phyloP scores from a whole-genome alignment of 371 early-diverging fungal species.

The Circinella umbellata region DNA sequence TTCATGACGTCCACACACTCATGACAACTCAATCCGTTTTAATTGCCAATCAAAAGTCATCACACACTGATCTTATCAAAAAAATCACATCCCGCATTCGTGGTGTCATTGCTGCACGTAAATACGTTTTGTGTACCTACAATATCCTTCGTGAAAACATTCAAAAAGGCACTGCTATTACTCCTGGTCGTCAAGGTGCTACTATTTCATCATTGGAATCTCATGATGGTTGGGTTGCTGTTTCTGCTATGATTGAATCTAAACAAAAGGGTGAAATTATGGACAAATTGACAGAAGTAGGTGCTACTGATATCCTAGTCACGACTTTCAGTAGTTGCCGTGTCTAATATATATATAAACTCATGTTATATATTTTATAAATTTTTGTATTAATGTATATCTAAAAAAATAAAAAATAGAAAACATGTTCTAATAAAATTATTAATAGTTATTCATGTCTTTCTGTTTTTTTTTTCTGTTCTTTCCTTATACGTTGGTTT shows the following conservation, averaged over 20 bases:
- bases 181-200: slow-evolving; percentile 94
- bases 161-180: slow-evolving; percentile 69
- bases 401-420: no score
- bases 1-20: slow-evolving; percentile 85
- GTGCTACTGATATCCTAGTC: slow-evolving; percentile 94
- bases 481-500: no score
- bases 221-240: slow-evolving; percentile 86
- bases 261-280: slow-evolving; percentile 80
- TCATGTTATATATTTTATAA: no score
- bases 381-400: no score
- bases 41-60: slow-evolving; percentile 71
- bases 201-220: slow-evolving; percentile 87
- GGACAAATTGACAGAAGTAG: slow-evolving; percentile 87
- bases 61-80: slow-evolving; percentile 69
- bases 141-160: slow-evolving; percentile 76
- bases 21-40: slow-evolving; percentile 87
- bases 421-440: no score
- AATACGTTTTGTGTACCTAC: slow-evolving; percentile 89
- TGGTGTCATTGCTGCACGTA: slow-evolving; percentile 89
- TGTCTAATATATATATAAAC: slow-evolving; percentile 54
- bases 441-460: no score
- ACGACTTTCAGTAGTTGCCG: slow-evolving; percentile 82
- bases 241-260: slow-evolving; percentile 88
- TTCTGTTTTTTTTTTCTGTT: no score
- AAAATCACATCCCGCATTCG: slow-evolving; percentile 83